A percentile compares a stretch with the other conserved stretches of the same genome.
These are phyloP conservation scores for Umbelopsis sp. DNA, from an alignment of 371 early-diverging fungal species.

Conservation along the genomic window DNA sequence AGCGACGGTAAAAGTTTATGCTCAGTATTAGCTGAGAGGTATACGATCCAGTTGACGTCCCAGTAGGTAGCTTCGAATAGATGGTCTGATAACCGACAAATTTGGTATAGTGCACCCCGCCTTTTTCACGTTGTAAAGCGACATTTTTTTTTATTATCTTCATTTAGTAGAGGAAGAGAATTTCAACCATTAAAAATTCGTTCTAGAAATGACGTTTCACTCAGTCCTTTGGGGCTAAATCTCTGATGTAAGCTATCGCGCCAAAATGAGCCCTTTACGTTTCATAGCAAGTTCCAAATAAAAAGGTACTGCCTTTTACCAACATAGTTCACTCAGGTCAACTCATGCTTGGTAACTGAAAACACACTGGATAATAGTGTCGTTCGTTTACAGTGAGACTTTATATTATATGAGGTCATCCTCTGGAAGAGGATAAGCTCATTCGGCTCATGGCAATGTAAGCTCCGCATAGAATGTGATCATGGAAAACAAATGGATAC, in stretches of 20 bases:
- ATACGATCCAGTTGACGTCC: slow-evolving; percentile 1
- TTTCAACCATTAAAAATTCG: background rate
- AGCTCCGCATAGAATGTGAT: background rate
- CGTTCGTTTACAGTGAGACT: too few species aligned
- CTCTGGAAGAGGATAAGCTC: slow-evolving; percentile 4
- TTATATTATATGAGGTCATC: slow-evolving; percentile 15
- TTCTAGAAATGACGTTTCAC: slow-evolving; percentile 2
- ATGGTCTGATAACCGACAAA: slow-evolving; percentile 11
- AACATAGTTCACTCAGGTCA: too few species aligned
- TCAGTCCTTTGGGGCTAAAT: too few species aligned
- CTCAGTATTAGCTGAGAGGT: background rate
- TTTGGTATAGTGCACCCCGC: slow-evolving; percentile 7
- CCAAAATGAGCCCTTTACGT: too few species aligned
- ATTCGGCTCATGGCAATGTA: background rate
- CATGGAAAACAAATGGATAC: background rate
- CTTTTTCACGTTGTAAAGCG: background rate
- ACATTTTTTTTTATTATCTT: slow-evolving; percentile 1
- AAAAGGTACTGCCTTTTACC: too few species aligned
- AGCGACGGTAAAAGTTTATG: background rate
- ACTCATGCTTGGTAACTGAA: too few species aligned
- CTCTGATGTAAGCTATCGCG: too few species aligned
- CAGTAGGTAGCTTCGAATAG: background rate
- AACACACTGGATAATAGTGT: too few species aligned
- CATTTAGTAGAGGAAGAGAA: too few species aligned
- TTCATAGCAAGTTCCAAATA: too few species aligned